Evolutionary conservation across 768 basidiomycete genomes (phyloP).

Genomic region (Tephrocybe sp.): DNA sequence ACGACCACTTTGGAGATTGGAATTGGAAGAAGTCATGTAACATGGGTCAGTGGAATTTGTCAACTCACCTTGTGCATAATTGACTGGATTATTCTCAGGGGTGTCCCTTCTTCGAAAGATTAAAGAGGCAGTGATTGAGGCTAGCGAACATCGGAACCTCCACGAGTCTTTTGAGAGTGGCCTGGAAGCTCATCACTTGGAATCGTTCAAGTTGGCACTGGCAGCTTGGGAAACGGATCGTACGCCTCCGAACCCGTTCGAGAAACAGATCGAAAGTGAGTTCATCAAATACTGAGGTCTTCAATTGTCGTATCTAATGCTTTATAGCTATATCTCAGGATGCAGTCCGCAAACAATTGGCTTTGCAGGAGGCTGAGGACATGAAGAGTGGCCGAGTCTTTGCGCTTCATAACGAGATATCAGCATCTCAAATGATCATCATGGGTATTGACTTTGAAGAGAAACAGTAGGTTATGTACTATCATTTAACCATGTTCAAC

Average conservation of each 20-base stretch:
- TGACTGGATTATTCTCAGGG: background rate
- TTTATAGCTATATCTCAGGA: slow-evolving; percentile 12
- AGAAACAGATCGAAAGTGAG: slow-evolving; percentile 1
- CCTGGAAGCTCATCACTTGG: background rate
- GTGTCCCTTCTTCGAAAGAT: slow-evolving; percentile 3
- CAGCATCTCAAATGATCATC: slow-evolving; percentile 2
- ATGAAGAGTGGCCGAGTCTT: background rate
- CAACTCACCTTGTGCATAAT: too few relatives aligned
- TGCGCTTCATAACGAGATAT: slow-evolving; percentile 5
- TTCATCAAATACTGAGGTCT: background rate
- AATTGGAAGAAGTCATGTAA: slow-evolving; percentile 15
- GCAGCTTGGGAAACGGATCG: slow-evolving; percentile 8
- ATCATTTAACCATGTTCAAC: background rate
- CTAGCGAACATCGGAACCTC: background rate
- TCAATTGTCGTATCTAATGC: background rate
- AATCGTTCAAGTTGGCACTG: background rate
- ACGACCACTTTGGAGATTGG: slow-evolving; percentile 22
- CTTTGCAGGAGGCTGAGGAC: slow-evolving; percentile 9
- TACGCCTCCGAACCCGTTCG: slow-evolving; percentile 7
- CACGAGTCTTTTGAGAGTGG: background rate
- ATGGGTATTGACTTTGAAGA: slow-evolving; percentile 17
- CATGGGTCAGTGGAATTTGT: too few relatives aligned
- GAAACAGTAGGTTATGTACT: slow-evolving; percentile 13
- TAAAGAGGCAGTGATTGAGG: background rate
- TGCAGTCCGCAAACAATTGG: slow-evolving; percentile 8